Evolutionary conservation across 345 rosid species (phyloP), one percentile per base, ranked within the genome.

Genomic region (Populus nigra): DNA sequence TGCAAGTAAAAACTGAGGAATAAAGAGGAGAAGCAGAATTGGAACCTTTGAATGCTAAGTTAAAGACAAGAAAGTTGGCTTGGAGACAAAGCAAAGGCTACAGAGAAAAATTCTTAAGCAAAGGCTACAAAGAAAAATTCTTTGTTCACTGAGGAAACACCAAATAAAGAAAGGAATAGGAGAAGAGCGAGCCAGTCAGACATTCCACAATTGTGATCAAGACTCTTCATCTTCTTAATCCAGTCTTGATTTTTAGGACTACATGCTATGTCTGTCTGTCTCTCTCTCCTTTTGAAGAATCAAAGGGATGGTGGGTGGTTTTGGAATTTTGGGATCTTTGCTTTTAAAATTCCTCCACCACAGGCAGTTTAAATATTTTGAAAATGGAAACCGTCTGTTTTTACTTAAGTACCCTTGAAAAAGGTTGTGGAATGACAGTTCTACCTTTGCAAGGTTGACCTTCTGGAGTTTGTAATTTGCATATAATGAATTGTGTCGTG

Each of bases 51-150:
- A 59, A 71, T 22, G 25, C 17, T 10, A 73, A 59, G 31, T 35
- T 53, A 53, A 72, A 72, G 8, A 38, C 35, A 77, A 73, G 18
- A 78, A 82, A 78, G 84, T 76, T 87, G 83, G 92, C 92, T 88
- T 89, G 87, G 79, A 81, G 72, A 86, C 77, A 84, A 88, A 90
- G 92, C 90, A 88, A 81, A 81, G 83, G 68, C 29, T 31, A 29
- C 49, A 76, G 76, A 45, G 70, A 78, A 80, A 75, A 71, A 77
- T 76, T 79, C 69, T 33, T 12, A 88, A 90, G 92, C 90, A 88
- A 81, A 81, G 83, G 68, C 29, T 31, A 29, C 49, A 76, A 75
- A 50, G 72, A 78, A 81, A 74, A 71, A 76, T 76, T 78, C 69
- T 35, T 8, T 76, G 65, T 72, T 62, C 57, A 12, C 39, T 22